Base-by-base conservation (phyloP, 2,329 filamentous ascomycete genomes). In the Xylariaceae sp. region DNA sequence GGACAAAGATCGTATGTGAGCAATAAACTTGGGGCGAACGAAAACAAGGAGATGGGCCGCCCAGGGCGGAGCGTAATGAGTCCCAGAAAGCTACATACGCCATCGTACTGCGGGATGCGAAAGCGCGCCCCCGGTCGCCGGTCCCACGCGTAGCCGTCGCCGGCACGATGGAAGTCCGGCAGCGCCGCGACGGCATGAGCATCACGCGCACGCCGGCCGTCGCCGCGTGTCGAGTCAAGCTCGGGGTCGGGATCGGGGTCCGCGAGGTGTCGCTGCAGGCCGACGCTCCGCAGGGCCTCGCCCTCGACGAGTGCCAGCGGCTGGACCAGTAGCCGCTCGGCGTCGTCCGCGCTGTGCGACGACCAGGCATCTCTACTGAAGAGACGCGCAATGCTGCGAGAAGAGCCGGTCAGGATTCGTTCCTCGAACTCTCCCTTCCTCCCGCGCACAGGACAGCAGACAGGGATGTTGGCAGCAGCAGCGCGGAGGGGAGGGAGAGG, bases 81-180 rank as follows among this genome's bases (percentile, higher is more conserved):
- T 26, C 24, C n/a, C n/a, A n/a, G n/a, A n/a, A n/a, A n/a, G n/a
- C n/a, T n/a, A n/a, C n/a, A n/a, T n/a, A n/a, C n/a, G 19, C 47
- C 51, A 35, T 53, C 51, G 29, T 50, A 55, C 31, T 54, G 50
- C 16, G 46, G 45, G 23, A 55, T 53, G 29, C 53, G 52, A 36
- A 55, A 57, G 12, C 33, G 39, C 5, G 52, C 50, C 3, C 50
- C 50, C 1, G 45, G 32, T 4, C 45, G 37, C 19, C 46, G 43
- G 31, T 52, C 50, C 53, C 52, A 55, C 23, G 33, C 31, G 42
- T 46, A 52, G 11, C 45, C 47, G 4, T 47, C 45, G 8, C 42
- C 42, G 5, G 30, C 23, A 29, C 38, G 44, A 31, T 48, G 44
- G 25, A 55, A 55, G 33, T 56, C 52, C 3, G 52, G 33, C 22